Conservation (phyloP, 352 stramenopile species). For the Thraustotheca clavata region DNA sequence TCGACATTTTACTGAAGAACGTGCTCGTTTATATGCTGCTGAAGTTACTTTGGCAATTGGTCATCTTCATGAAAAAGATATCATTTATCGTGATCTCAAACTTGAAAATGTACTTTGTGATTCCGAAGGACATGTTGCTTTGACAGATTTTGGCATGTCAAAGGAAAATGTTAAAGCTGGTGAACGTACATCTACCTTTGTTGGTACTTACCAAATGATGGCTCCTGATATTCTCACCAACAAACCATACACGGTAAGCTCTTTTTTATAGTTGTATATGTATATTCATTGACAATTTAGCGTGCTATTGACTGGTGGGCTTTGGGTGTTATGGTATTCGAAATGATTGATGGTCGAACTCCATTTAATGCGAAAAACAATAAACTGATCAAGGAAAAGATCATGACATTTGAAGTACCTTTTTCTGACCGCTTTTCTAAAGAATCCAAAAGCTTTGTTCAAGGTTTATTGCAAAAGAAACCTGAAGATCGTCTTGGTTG, state of each 20-base stretch:
- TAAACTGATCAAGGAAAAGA: constrained; percentile 76
- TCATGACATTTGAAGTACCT: constrained; percentile 74
- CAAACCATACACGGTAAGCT: constrained; percentile 61
- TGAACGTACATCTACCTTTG: constrained; percentile 79
- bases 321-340: constrained; percentile 80
- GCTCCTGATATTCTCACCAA: constrained; percentile 83
- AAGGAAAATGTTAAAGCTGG: constrained; percentile 95
- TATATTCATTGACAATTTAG: constrained; percentile 9
- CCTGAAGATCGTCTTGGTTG: constrained; percentile 88
- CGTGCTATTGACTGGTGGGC: constrained; percentile 87
- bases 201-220: constrained; percentile 91
- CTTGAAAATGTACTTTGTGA: constrained; percentile 98
- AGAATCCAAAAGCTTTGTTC: constrained; percentile 79
- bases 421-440: constrained; percentile 74
- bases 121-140: constrained; percentile 90
- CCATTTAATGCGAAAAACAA: constrained; percentile 86
- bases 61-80: constrained; percentile 89
- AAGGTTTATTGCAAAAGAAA: constrained; percentile 90
- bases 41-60: constrained; percentile 95
- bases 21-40: constrained; percentile 93
- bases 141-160: constrained; percentile 99
- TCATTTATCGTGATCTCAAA: constrained; percentile 98
- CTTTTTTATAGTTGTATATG: background rate
- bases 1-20: constrained; percentile 88
- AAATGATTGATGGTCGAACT: constrained; percentile 81